Base-by-base conservation (phyloP, 1,139 yeast species). In the Saccharomyces hybrid region DNA sequence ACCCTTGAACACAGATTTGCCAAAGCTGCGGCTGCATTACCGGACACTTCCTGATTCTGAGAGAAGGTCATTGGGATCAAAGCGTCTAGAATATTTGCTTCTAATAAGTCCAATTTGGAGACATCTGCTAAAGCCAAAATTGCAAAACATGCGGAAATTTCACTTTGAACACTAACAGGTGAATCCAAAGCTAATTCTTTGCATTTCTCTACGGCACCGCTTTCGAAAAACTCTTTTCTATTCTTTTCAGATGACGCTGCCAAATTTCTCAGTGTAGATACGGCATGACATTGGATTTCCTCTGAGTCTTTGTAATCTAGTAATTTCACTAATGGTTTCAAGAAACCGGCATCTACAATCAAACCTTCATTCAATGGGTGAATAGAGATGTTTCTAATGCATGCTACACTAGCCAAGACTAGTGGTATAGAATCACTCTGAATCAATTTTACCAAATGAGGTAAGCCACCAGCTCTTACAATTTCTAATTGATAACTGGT, bases 201-300 rank as follows among this genome's bases (percentile, higher is more conserved):
- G 71, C 96, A 91, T 71, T 91, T 90, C 60, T 86, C 88, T 52
- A 95, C 96, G 6, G 98, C 98, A 51, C 96, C 97, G 9, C 97
- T 95, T 58, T 91, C 96, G 59, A 93, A 82, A 63, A 93, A 83
- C 53, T 95, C 96, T 61, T 88, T 79, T 74, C 97, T 84, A 69
- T 93, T 91, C 69, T 90, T 84, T 74, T 93, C 98, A 49, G 93
- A 84, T 54, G 95, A 84, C 5, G 99, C 99, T 28, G 99, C 99
- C 66, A 93, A 79, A 71, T 95, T 93, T 71, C 99, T 82, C 65
- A 93, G 78, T 7, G 98, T 91, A 2, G 97, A 90, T 27, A 93
- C 96, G 2, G 98, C 95, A 72, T 93, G 99, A 69, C 99, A 93
- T 75, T 91, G 96, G 61, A 93, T 91, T 72, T 93, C 99, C 70